Conservation (phyloP, 2,329 filamentous ascomycete species). For the Metarhizium rileyi region DNA sequence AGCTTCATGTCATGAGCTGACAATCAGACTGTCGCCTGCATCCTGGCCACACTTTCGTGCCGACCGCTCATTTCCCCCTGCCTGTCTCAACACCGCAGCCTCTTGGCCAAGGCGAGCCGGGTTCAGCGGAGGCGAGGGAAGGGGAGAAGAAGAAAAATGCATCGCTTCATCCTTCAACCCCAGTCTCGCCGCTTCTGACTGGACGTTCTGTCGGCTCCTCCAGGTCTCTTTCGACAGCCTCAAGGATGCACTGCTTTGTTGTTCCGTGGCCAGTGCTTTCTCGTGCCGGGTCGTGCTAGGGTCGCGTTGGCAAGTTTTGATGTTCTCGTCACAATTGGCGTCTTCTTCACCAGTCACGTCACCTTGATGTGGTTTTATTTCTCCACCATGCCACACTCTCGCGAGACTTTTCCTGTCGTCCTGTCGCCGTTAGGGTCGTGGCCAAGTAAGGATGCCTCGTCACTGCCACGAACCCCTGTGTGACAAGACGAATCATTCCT, state of each 20-base stretch:
- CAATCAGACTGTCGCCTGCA: background rate
- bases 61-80: background rate
- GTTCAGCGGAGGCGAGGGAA: too few relatives aligned
- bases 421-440: constrained; percentile 19
- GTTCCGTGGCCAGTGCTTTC: constrained; percentile 34
- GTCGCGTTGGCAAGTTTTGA: background rate
- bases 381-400: constrained; percentile 7
- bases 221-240: background rate
- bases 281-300: constrained; percentile 16
- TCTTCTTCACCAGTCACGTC: constrained; percentile 31
- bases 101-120: background rate
- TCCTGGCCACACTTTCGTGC: background rate
- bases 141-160: background rate
- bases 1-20: background rate
- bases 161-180: background rate
- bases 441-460: constrained; percentile 31
- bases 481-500: constrained; percentile 23
- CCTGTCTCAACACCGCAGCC: background rate
- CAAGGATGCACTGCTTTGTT: constrained; percentile 32
- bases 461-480: constrained; percentile 21
- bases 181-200: background rate
- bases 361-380: background rate
- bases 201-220: background rate
- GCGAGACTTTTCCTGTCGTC: constrained; percentile 14
- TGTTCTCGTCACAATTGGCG: constrained; percentile 18